Conservation (phyloP, 176 grass and related monocot genomes). For the Eleusine coracana region DNA sequence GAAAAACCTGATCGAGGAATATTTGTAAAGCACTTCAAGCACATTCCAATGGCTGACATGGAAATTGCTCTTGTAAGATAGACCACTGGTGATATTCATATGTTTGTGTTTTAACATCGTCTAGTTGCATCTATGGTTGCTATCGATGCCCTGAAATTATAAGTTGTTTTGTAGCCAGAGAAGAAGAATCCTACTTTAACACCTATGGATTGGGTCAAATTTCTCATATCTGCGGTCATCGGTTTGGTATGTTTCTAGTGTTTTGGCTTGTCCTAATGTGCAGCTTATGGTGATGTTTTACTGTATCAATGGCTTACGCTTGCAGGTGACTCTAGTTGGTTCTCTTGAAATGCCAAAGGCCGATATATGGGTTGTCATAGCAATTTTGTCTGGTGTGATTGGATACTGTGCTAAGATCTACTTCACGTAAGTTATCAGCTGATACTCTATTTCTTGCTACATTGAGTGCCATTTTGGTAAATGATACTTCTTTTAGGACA, state of each 20-base stretch:
- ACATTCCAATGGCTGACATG: slow-evolving; percentile 94
- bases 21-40: slow-evolving; percentile 88
- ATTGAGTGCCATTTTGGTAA: neutral
- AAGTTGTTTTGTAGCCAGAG: slow-evolving; percentile 73
- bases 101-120: slow-evolving; percentile 21
- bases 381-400: slow-evolving; percentile 75
- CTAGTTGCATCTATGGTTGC: slow-evolving; percentile 23
- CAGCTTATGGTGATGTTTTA: slow-evolving; percentile 14
- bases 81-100: slow-evolving; percentile 18
- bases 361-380: slow-evolving; percentile 81
- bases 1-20: slow-evolving; percentile 69
- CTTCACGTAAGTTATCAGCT: slow-evolving; percentile 73
- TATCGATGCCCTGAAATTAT: slow-evolving; percentile 18
- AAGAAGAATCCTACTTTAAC: slow-evolving; percentile 96
- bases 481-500: neutral
- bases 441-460: neutral
- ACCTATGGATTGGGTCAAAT: slow-evolving; percentile 97
- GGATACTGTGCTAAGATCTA: slow-evolving; percentile 97
- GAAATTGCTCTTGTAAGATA: slow-evolving; percentile 92
- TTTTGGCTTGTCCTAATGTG: slow-evolving; percentile 6
- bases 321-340: slow-evolving; percentile 80
- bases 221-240: slow-evolving; percentile 81
- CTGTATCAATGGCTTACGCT: slow-evolving; percentile 33
- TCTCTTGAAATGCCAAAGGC: slow-evolving; percentile 86
- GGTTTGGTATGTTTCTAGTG: slow-evolving; percentile 78